phyloP scores from a whole-genome alignment of 305 asterid species.

The Solanum hybrid region DNA sequence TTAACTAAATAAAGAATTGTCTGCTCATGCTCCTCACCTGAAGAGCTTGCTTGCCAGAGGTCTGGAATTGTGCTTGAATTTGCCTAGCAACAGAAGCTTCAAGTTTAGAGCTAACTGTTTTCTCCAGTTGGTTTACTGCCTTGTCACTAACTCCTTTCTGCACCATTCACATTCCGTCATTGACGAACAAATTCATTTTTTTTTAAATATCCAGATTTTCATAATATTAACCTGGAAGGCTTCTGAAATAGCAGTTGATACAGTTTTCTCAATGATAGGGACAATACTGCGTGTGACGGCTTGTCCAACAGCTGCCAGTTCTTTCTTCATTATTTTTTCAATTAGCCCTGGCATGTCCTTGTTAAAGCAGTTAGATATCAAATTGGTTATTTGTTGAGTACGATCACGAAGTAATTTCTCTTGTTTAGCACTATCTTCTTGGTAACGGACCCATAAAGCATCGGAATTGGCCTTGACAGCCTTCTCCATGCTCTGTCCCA shows the following conservation, averaged over 20 bases:
- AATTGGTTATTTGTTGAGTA: conserved; percentile 43
- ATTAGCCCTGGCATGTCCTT: conserved; percentile 64
- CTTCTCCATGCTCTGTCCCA: conserved; percentile 68
- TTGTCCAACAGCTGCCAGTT: conserved; percentile 55
- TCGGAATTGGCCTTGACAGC: conserved; percentile 63
- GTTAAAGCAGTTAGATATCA: conserved; percentile 45
- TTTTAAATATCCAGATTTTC: not conserved
- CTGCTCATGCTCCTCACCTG: conserved; percentile 40
- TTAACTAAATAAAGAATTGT: not conserved
- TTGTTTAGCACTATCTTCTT: conserved; percentile 68
- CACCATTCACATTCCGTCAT: conserved; percentile 19
- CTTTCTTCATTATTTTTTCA: conserved; percentile 70
- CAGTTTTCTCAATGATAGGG: conserved; percentile 63
- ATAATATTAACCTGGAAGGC: conserved; percentile 60
- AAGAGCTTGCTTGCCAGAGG: conserved; percentile 88
- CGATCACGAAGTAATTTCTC: conserved; percentile 69
- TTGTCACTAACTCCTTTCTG: conserved; percentile 94
- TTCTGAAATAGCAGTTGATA: conserved; percentile 53
- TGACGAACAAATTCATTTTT: conserved; percentile 5
- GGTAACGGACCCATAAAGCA: conserved; percentile 77
- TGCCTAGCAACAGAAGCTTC: conserved; percentile 75
- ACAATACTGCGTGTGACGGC: conserved; percentile 53
- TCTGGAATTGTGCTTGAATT: conserved; percentile 77
- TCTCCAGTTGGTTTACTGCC: conserved; percentile 75
- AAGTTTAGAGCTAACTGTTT: conserved; percentile 65